Base-by-base conservation (phyloP, 345 rosid species). In the Citrus sp. region DNA sequence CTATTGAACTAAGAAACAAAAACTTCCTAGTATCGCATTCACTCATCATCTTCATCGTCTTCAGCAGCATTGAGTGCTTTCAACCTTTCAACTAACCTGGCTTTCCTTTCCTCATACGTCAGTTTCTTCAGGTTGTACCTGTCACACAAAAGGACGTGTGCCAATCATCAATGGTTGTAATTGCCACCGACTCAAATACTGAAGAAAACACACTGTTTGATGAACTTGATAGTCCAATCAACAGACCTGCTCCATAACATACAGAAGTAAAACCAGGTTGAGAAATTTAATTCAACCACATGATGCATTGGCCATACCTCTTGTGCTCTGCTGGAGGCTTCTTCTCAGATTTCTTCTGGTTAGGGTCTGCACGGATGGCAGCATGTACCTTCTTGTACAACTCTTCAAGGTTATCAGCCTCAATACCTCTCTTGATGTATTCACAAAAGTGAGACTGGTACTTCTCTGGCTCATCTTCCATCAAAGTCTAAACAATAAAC, bases 401-500 rank as follows among this genome's bases (percentile, higher is more conserved):
- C 70, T 75, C 96, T 68, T 92, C 96, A 1, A 90, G 49, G 82
- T 27, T 68, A 79, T 89, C 96, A 28, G 96, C 73, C 18, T 87
- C 89, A 51, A 92, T 77, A 6, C 86, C 89, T 59, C 77, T 86
- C 87, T 90, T 92, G 8, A 90, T 9, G 76, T 83, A 92, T 60
- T 80, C 87, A 30, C 90, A 87, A 76, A 92, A 92, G 84, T 92
- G 96, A 77, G 90, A 64, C 74, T 90, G 92, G 27, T 84, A 87
- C 84, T 89, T 92, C 83, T 92, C 96, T 10, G 92, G 94, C 64
- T 92, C 96, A 38, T 92, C 96, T 66, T 92, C 96, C 3, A 49
- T 78, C 80, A 88, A 60, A 37, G 72, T 81, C 90, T 89, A 73
- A 49, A 71, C 12, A 73, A 73, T 9, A 28, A 13, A 21, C 35